Base-by-base conservation (phyloP, 2,329 filamentous ascomycete species). In the Aureobasidium sp. region DNA sequence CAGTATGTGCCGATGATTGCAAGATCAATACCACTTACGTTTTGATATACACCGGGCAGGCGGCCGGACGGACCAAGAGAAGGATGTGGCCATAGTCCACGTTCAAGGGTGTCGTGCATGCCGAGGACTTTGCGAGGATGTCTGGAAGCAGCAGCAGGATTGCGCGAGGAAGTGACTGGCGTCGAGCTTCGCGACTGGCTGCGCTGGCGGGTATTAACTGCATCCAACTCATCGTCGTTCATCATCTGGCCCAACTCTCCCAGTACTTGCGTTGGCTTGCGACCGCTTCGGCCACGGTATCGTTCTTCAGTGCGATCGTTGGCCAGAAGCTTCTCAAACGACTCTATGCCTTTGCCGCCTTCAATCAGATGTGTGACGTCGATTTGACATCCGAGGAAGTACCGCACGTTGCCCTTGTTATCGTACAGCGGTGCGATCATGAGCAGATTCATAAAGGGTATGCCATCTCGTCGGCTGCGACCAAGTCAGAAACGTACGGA, bases 381-480 rank as follows among this genome's bases (percentile, higher is more conserved):
- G 41, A 77, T 71, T 58, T 77, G 75, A 41, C 68, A 70, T 31
- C 75, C 75, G 5, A 77, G 66, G 62, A 72, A 76, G 62, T 77
- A 77, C 20, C 74, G 68, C 22, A 77, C 71, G 8, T 67, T 67
- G 52, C 74, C 74, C 62, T 74, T 74, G 65, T 76, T 75, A 66
- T 77, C 75, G 64, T 74, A 75, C 15, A 77, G 67, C 8, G 75
- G 75, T 5, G 75, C 72, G 9, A 75, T 69, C 67, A 76, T 70
- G 29, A 77, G 69, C 5, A 77, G 68, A 60, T 77, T 77, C 66
- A 76, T 69, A 62, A 77, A 77, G 0, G 74, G 74, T 12, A 71
- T 71, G 11, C 75, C 75, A 57, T 77, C 74, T 63, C 72, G 64
- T 42, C 71, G 68, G 63, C 64, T 65, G 11, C 2, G 5, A n/a